Base-by-base conservation (phyloP, 2,329 filamentous ascomycete genomes). In the Penicillium palitans region DNA sequence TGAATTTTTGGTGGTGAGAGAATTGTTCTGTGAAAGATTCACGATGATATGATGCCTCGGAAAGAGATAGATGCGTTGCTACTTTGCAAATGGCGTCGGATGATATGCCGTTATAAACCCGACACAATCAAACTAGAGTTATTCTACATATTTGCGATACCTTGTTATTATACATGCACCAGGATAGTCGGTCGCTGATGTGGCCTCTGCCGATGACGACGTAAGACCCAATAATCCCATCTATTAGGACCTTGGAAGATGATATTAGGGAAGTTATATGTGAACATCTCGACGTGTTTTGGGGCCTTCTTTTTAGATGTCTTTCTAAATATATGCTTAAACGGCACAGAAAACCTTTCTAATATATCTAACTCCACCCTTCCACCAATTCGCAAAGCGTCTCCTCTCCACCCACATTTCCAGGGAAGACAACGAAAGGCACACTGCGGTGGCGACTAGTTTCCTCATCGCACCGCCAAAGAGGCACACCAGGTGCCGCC, bases 1-100 rank as follows among this genome's bases (percentile, higher is more conserved):
- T 98, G 13, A 97, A 92, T 71, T 98, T 97, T 71, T 99, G 95
- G 95, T 99, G 91, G 62, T 84, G 69, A 74, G 31, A 21, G 12
- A 39, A 15, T 29, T 29, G 21, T 15, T 29, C 12, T 33, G 21
- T 24, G 40, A 21, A 21, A 29, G 13, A 27, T 6, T 17, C n/a
- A 31, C 4, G 19, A 35, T 31, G 44, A 41, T 55, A 41, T 41
- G 44, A 25, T 25, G 17, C 33, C 19, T 33, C 19, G 6, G 33
- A n/a, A 50, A 21, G 13, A 33, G 12, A 24, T 54, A n/a, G 27
- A 41, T 29, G 8, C 8, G 1, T 12, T 24, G 7, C 4, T 45
- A 12, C 44, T 41, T 35, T 51, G 21, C 29, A 35, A 48, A 51
- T 44, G 27, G 7, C 21, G 7, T 35, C 41, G n/a, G 15, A 46